Evolutionary conservation across 2,329 filamentous ascomycete species (phyloP).

Genomic region (Alternaria sp.): DNA sequence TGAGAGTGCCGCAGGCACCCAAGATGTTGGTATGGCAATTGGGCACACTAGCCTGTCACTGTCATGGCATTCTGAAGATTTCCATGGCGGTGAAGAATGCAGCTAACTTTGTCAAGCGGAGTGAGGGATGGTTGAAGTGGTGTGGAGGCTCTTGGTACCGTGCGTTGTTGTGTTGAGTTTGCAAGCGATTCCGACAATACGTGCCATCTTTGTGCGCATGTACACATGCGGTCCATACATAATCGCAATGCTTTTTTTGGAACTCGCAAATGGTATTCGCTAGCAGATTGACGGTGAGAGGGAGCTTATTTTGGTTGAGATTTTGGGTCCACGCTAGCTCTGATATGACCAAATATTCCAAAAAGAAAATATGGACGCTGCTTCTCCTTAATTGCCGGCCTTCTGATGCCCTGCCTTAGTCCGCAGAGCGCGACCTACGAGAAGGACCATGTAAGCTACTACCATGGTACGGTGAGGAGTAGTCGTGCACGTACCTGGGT

Average conservation of each 20-base stretch:
- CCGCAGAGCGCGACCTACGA: conserved; percentile 1
- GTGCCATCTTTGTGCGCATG: background rate
- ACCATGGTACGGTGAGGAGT: conserved; percentile 7
- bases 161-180: background rate
- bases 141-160: background rate
- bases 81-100: background rate
- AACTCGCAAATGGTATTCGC: background rate
- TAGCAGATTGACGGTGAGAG: background rate
- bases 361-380: background rate
- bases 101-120: background rate
- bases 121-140: background rate
- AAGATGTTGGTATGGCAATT: background rate
- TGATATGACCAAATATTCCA: background rate
- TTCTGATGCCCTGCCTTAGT: background rate
- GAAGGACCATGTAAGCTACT: background rate
- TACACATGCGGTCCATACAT: background rate
- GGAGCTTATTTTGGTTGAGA: background rate
- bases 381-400: background rate
- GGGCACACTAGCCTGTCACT: background rate
- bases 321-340: background rate
- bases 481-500: conserved; percentile 3
- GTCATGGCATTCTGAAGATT: conserved; percentile 1
- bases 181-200: background rate
- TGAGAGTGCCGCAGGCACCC: background rate
- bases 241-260: background rate